Conservation (phyloP, 2,329 filamentous ascomycete species). For the Trichoderma afroharzianum region DNA sequence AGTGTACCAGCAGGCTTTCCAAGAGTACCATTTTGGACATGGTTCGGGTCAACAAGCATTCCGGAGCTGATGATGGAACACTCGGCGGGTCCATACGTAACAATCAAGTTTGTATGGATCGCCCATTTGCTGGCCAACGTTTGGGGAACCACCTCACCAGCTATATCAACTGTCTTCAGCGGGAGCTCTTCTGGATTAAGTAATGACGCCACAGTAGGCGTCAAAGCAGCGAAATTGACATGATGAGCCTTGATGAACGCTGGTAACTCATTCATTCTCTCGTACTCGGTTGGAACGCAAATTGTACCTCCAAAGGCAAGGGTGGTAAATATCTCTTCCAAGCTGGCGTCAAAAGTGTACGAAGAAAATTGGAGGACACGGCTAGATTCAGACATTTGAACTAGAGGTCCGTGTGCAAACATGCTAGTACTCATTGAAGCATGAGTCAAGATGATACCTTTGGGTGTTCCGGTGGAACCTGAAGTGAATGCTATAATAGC, state of each 20-base stretch:
- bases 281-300: slow-evolving; percentile 16
- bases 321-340: slow-evolving; percentile 6
- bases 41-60: neutral
- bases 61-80: neutral
- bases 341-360: slow-evolving; percentile 6
- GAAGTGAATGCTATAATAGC: neutral
- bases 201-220: neutral
- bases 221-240: neutral
- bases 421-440: neutral
- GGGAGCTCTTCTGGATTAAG: slow-evolving; percentile 5
- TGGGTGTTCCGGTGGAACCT: neutral
- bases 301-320: slow-evolving; percentile 12
- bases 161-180: slow-evolving; percentile 17
- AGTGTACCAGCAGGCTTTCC: neutral
- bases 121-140: neutral
- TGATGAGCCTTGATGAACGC: slow-evolving; percentile 12
- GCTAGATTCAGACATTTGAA: neutral
- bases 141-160: slow-evolving; percentile 19
- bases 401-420: neutral
- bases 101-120: neutral
- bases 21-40: neutral
- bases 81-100: neutral
- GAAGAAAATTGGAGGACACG: slow-evolving; percentile 6
- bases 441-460: neutral
- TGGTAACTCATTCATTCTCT: neutral